Conservation (phyloP, 169 alveolate species). For the Plasmodium malariae region DNA sequence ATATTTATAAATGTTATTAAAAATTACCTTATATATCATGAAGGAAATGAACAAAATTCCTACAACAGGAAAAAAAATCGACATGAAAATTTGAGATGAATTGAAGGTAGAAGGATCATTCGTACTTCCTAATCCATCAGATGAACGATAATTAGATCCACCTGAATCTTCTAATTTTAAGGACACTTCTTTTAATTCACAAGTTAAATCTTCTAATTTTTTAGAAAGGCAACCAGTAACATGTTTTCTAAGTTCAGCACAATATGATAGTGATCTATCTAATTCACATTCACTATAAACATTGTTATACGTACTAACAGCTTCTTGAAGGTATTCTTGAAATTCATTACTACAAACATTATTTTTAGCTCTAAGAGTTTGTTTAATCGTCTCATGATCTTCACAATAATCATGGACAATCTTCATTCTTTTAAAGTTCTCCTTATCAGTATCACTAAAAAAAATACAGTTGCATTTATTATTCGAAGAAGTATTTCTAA, state of each 20-base stretch:
- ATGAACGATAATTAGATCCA: no score
- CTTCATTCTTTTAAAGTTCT: no score
- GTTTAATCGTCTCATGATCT: not conserved
- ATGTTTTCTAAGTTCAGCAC: not conserved
- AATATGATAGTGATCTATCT: not conserved
- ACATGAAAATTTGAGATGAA: not conserved
- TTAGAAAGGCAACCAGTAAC: not conserved
- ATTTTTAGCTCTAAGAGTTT: not conserved
- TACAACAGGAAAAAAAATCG: not conserved
- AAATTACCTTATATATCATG: no score
- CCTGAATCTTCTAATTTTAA: not conserved
- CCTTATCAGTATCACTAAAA: not conserved
- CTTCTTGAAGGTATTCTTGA: not conserved
- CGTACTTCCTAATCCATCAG: not conserved
- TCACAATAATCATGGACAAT: no score
- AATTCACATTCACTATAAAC: not conserved
- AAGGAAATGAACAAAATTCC: no score
- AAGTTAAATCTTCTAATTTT: no score
- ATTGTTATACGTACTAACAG: not conserved
- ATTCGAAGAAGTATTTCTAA: no score
- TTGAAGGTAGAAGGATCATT: not conserved
- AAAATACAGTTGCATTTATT: not conserved
- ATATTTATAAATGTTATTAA: no score
- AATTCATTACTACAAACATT: not conserved
- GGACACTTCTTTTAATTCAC: not conserved